Percentiles rank a stretch among this genome's conserved stretches.
These are phyloP conservation scores for Kwoniella sp. DNA, from an alignment of 768 basidiomycete species.

Conservation along the genomic window DNA sequence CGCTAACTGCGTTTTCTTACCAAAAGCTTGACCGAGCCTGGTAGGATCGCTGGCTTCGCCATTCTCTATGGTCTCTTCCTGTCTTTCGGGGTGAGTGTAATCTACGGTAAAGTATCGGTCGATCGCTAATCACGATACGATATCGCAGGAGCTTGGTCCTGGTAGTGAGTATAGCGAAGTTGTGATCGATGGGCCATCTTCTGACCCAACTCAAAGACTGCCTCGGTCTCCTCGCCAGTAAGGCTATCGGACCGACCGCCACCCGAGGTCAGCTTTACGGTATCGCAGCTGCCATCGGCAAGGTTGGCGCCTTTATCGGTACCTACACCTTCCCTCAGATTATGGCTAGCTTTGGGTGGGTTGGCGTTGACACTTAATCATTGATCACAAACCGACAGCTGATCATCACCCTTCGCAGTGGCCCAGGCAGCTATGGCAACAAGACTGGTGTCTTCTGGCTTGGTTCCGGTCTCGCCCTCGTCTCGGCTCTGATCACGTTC, in stretches of 20 bases:
- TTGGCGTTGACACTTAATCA: neutral
- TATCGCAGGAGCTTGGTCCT: conserved; percentile 21
- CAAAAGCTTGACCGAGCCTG: conserved; percentile 35
- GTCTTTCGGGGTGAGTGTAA: conserved; percentile 66
- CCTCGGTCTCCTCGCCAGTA: conserved; percentile 76
- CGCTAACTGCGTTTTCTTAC: neutral
- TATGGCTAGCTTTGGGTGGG: conserved; percentile 28
- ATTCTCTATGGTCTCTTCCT: conserved; percentile 88
- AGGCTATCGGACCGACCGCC: conserved; percentile 70
- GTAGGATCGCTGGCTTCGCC: conserved; percentile 50
- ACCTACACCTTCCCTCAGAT: conserved; percentile 49
- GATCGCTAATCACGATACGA: neutral
- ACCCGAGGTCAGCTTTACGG: conserved; percentile 62
- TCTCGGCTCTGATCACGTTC: conserved; percentile 69
- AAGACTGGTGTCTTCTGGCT: conserved; percentile 56
- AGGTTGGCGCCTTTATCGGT: conserved; percentile 49
- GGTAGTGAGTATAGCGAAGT: conserved; percentile 18
- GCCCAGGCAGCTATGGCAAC: conserved; percentile 55
- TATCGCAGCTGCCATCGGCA: conserved; percentile 70
- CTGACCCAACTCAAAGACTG: conserved; percentile 55
- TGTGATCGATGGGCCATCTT: neutral
- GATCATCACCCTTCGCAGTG: conserved; percentile 30
- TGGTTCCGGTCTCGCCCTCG: conserved; percentile 61
- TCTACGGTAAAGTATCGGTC: neutral
- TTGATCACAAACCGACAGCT: no score